Conservation (phyloP, 148 eudicot species). For the Persicaria tinctoria region DNA sequence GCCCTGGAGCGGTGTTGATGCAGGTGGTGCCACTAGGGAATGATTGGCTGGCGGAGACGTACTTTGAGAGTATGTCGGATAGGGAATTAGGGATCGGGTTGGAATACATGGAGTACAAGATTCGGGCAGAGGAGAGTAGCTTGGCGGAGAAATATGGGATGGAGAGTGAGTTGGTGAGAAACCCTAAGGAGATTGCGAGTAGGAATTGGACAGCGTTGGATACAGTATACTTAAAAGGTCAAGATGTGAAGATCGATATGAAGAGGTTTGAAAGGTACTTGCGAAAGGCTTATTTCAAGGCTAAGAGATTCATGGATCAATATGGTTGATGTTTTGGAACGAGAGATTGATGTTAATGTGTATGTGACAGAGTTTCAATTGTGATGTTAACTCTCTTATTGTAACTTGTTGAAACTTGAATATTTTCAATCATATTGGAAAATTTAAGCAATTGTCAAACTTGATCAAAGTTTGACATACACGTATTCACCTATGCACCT, state of each 20-base stretch:
- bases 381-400: too few relatives aligned
- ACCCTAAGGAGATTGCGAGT: conserved; percentile 18
- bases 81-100: conserved; percentile 31
- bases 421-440: too few relatives aligned
- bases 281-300: conserved; percentile 28
- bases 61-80: conserved; percentile 29
- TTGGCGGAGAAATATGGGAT: conserved; percentile 30
- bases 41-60: conserved; percentile 40
- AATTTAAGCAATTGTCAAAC: too few relatives aligned
- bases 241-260: conserved; percentile 31
- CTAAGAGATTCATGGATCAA: conserved; percentile 24
- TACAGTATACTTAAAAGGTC: conserved; percentile 26
- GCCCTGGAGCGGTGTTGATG: conserved; percentile 28
- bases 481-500: too few relatives aligned
- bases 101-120: conserved; percentile 37
- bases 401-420: too few relatives aligned
- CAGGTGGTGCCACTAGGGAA: conserved; percentile 40
- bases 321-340: conserved; percentile 10
- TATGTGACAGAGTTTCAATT: too few relatives aligned
- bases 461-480: too few relatives aligned
- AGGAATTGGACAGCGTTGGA: conserved; percentile 36
- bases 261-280: conserved; percentile 29
- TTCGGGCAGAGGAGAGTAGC: conserved; percentile 40
- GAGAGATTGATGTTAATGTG: background rate
- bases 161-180: conserved; percentile 25